Percentiles rank a stretch among this genome's conserved stretches.
Evolutionary conservation across 441 rosid species (phyloP).

Genomic region (Macaranga tanarius): DNA sequence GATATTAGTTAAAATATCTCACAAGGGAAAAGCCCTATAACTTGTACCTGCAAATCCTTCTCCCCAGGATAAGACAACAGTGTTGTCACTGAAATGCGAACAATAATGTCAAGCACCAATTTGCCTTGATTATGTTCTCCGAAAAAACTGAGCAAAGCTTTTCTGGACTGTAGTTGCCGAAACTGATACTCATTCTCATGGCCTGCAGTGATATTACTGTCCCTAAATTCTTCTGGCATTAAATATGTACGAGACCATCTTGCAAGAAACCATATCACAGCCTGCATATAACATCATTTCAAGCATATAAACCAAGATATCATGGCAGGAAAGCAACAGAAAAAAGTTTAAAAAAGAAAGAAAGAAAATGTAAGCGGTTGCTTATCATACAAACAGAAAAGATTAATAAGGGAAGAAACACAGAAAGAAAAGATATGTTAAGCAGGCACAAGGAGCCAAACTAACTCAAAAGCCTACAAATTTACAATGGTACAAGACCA

Average conservation of each 20-base stretch:
- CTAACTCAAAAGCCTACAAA: neutral
- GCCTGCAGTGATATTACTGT: conserved; percentile 43
- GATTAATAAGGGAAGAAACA: neutral
- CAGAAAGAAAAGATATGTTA: neutral
- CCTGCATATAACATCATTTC: conserved; percentile 48
- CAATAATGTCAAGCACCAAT: conserved; percentile 74
- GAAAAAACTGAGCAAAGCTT: conserved; percentile 64
- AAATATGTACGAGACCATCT: conserved; percentile 89
- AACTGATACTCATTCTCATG: conserved; percentile 41
- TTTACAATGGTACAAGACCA: neutral
- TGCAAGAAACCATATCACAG: conserved; percentile 95
- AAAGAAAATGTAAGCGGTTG: neutral
- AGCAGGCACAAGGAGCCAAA: neutral
- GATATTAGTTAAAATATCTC: neutral
- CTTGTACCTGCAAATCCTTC: conserved; percentile 85
- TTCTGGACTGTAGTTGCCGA: conserved; percentile 53
- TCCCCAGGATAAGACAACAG: conserved; percentile 93
- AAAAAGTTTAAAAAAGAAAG: neutral
- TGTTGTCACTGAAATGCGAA: conserved; percentile 71
- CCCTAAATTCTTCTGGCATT: conserved; percentile 60
- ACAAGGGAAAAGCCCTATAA: conserved; percentile 16
- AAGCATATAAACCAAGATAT: conserved; percentile 23
- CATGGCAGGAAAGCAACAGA: conserved; percentile 13
- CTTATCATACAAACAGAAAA: neutral
- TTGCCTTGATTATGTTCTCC: conserved; percentile 83